phyloP scores from a whole-genome alignment of 73 alveolate genomes.

The Paraurostyla sp. region DNA sequence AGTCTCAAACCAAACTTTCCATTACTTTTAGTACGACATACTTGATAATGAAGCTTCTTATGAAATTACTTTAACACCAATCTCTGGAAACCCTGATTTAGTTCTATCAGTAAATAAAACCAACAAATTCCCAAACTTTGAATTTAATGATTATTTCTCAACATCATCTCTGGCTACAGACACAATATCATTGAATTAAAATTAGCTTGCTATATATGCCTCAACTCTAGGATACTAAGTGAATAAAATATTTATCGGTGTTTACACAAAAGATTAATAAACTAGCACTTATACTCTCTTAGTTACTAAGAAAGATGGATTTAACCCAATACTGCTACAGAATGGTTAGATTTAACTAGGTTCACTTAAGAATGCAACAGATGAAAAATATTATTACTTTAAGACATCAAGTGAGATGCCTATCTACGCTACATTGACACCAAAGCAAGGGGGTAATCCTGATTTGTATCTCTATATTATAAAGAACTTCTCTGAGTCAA shows the following conservation, averaged over 20 bases:
- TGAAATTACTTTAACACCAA: constrained; percentile 60
- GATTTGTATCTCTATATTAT: constrained; percentile 7
- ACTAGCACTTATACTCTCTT: background rate
- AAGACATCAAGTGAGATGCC: constrained; percentile 52
- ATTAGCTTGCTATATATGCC: background rate
- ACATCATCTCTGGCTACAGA: background rate
- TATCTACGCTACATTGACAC: constrained; percentile 1
- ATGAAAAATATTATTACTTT: constrained; percentile 12
- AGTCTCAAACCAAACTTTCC: background rate
- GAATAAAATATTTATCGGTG: constrained; percentile 6
- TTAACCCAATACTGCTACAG: constrained; percentile 22
- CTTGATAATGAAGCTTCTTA: background rate
- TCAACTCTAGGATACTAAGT: background rate
- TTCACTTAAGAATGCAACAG: background rate
- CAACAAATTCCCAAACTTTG: constrained; percentile 35
- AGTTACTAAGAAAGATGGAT: constrained; percentile 4
- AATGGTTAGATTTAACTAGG: constrained; percentile 48
- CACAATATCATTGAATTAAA: background rate
- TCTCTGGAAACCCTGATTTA: constrained; percentile 72
- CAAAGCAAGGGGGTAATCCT: constrained; percentile 36
- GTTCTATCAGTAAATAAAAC: constrained; percentile 49
- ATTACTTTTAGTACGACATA: constrained; percentile 41
- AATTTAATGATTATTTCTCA: background rate
- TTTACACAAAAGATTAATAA: background rate
- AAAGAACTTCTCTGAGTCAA: constrained; percentile 22